Evolutionary conservation across 805 yeast species (phyloP), one percentile per base, ranked within the genome.

Genomic region (Metschnikowia baotianmanensis): DNA sequence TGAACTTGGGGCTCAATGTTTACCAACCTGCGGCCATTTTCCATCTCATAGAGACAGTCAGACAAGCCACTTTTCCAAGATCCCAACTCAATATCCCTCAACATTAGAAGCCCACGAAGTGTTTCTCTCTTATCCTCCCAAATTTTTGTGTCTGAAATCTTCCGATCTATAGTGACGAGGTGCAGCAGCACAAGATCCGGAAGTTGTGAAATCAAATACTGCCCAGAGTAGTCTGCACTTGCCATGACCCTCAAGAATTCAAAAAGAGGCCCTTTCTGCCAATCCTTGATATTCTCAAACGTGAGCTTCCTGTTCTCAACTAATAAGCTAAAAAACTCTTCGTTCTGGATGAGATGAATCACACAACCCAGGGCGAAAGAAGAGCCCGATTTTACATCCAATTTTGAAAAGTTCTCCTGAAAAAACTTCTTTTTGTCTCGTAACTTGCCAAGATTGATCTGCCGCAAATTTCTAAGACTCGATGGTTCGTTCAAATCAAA

Each of bases 1-100:
- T 29, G 43, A 8, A 45, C 48, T 22, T 35, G 40, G 7, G 48
- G 46, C 34, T 31, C 36, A n/a, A 30, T 16, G 26, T n/a, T 10
- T 10, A n/a, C 6, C 2, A 29, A 10, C 12, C 28, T 15, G 6
- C 42, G 40, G 18, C 45, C 45, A 27, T 34, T 37, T 16, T 34
- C 31, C 36, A 45, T 41, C 21, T 38, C 42, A 23, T 15, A 23
- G 29, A 36, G 40, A 4, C 40, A 18, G 3, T 21, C 29, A 3
- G 33, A 13, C 17, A 46, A 16, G 1, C 26, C 33, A 6, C 15
- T 16, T 8, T 34, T 29, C 50, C 50, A 46, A 18, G 18, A n/a
- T 5, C 50, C 50, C 32, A 46, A 32, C 13, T 37, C 46, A 8
- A 39, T 24, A 2, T 33, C 19, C 2, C 43, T 33, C 6, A 32